Percentiles rank a stretch among this genome's conserved stretches.
Conservation (phyloP, 2,329 filamentous ascomycete genomes). For the Botrytis squamosa region DNA sequence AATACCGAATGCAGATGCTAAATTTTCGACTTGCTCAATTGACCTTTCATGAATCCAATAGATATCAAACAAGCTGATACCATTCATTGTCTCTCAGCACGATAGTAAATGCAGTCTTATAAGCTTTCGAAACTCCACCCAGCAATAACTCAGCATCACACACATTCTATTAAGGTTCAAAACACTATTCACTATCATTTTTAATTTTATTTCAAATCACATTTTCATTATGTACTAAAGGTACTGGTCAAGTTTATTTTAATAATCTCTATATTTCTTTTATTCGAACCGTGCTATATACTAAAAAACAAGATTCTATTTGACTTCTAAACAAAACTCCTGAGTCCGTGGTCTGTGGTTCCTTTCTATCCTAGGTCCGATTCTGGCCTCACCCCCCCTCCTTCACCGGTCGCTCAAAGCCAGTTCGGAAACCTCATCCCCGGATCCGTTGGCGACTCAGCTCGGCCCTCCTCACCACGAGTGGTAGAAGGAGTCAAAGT, state of each 20-base stretch:
- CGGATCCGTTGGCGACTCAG: not conserved
- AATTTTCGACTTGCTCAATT: not conserved
- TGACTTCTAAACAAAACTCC: not conserved
- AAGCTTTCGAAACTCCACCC: not conserved
- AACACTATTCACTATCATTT: not conserved
- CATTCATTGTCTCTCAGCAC: not conserved
- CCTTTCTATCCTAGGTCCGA: too few species aligned
- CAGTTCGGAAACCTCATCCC: not conserved
- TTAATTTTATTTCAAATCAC: not conserved
- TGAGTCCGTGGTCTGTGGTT: not conserved
- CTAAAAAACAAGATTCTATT: not conserved
- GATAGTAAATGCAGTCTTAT: too few species aligned
- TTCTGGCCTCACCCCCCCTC: not conserved
- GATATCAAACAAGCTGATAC: accelerated
- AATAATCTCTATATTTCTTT: not conserved
- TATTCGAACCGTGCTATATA: not conserved
- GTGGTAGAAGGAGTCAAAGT: not conserved
- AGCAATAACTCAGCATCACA: not conserved
- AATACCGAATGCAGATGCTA: not conserved
- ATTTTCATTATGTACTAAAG: not conserved
- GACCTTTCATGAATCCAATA: accelerated
- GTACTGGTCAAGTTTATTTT: not conserved
- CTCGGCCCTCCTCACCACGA: not conserved
- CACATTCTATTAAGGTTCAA: not conserved
- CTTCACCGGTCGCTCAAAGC: not conserved